Conservation (phyloP, 768 basidiomycete species). For the Tylopilus felleus region DNA sequence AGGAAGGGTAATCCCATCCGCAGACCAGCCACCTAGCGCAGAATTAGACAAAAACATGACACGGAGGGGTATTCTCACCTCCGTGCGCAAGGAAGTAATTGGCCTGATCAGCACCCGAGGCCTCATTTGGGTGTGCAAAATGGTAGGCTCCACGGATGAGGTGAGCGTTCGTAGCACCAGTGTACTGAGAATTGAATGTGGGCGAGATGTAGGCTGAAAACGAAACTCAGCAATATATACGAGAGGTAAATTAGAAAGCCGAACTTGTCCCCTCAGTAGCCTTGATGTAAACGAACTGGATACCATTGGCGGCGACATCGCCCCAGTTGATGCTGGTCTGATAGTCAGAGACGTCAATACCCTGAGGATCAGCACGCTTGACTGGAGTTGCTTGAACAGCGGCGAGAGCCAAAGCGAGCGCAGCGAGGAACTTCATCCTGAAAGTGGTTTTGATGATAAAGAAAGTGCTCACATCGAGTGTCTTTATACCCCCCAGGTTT, state of each 20-base stretch:
- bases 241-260: slow-evolving; percentile 7
- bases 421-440: slow-evolving; percentile 21
- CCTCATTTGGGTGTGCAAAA: slow-evolving; percentile 52
- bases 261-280: slow-evolving; percentile 61
- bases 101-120: slow-evolving; percentile 57
- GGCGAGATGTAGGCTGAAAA: slow-evolving; percentile 20
- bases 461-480: neutral
- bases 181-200: slow-evolving; percentile 46
- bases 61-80: slow-evolving; percentile 29
- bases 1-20: slow-evolving; percentile 60
- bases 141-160: slow-evolving; percentile 61
- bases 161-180: slow-evolving; percentile 50
- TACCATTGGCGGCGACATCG: slow-evolving; percentile 47
- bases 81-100: slow-evolving; percentile 56
- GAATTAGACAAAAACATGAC: neutral
- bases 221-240: neutral
- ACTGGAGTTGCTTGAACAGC: slow-evolving; percentile 10
- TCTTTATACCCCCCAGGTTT: neutral
- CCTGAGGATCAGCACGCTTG: slow-evolving; percentile 39
- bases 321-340: slow-evolving; percentile 52
- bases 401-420: slow-evolving; percentile 17
- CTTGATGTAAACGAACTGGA: slow-evolving; percentile 61
- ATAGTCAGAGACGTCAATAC: slow-evolving; percentile 54
- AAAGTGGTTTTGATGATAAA: neutral
- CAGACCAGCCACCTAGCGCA: slow-evolving; percentile 46